A percentile compares a stretch with the other conserved stretches of the same genome.
phyloP scores from a whole-genome alignment of 139 green algal species.

The Tetradesmus obliquus region DNA sequence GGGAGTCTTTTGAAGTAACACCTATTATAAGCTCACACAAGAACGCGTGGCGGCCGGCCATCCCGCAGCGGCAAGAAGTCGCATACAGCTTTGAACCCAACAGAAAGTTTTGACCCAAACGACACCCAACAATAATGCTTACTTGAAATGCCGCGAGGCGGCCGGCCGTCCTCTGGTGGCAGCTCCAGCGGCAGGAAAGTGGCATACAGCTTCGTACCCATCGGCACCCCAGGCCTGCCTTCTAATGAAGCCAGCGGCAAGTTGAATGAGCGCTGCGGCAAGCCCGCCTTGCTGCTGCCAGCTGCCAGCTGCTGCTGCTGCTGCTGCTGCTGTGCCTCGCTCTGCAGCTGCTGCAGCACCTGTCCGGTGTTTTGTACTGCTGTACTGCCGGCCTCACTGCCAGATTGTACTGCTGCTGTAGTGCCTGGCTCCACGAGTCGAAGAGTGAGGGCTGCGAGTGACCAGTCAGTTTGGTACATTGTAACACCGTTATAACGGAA shows the following conservation, averaged over 20 bases:
- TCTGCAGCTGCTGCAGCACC: constrained; percentile 23
- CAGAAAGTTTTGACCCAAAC: too few species aligned
- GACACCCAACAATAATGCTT: constrained; percentile 1
- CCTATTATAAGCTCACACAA: too few species aligned
- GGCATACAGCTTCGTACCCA: constrained; percentile 76
- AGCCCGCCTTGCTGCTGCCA: neutral
- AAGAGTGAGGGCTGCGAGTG: constrained; percentile 84
- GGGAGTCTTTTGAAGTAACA: too few species aligned
- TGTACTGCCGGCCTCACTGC: constrained; percentile 16
- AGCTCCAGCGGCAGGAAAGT: constrained; percentile 83
- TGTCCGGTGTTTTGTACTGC: neutral
- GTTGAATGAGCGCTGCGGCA: constrained; percentile 62
- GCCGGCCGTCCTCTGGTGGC: constrained; percentile 22
- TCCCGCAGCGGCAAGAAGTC: too few species aligned
- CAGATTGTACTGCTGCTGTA: neutral
- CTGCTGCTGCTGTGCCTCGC: constrained; percentile 24
- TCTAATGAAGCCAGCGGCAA: constrained; percentile 91
- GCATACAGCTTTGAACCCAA: neutral
- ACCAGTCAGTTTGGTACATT: constrained; percentile 98
- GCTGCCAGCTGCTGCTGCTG: neutral
- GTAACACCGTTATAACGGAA: constrained; percentile 85
- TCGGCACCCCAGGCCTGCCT: constrained; percentile 63
- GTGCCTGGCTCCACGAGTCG: constrained; percentile 49
- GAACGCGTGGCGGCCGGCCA: too few species aligned
- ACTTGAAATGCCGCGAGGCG: constrained; percentile 76